Percentiles rank a stretch among this genome's conserved stretches.
These are phyloP conservation scores for Salvia rosmarinus DNA, from an alignment of 257 asterid species.

Conservation along the genomic window DNA sequence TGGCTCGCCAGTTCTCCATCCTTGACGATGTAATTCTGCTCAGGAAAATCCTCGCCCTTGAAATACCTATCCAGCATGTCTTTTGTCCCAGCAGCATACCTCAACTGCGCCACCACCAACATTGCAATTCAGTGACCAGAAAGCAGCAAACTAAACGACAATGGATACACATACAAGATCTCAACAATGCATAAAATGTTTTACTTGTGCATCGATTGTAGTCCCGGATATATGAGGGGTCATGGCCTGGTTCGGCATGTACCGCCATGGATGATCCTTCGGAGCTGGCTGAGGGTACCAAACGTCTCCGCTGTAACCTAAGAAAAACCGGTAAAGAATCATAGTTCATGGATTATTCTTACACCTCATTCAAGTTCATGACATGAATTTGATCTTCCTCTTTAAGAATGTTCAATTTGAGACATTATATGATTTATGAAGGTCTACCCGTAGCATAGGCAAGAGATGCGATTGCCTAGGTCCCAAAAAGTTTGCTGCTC, in stretches of 20 bases:
- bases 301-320: slow-evolving; percentile 98
- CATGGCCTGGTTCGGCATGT: slow-evolving; percentile 99
- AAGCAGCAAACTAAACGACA: too few species aligned
- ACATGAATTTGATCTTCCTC: too few species aligned
- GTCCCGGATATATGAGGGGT: slow-evolving; percentile 99
- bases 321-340: neutral
- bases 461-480: too few species aligned
- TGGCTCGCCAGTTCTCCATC: slow-evolving; percentile 95
- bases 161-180: too few species aligned
- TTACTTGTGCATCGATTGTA: slow-evolving; percentile 95
- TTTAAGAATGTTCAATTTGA: too few species aligned
- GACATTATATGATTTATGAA: too few species aligned
- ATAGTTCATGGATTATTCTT: neutral
- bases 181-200: neutral
- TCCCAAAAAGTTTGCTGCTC: too few species aligned
- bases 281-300: slow-evolving; percentile 99
- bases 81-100: slow-evolving; percentile 91
- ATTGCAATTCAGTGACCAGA: too few species aligned
- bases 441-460: too few species aligned
- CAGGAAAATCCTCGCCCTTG: slow-evolving; percentile 93
- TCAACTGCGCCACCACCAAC: slow-evolving; percentile 55
- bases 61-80: slow-evolving; percentile 96
- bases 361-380: neutral
- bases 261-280: slow-evolving; percentile 98
- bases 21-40: slow-evolving; percentile 90